Evolutionary conservation across 768 basidiomycete genomes (phyloP), one percentile per base, ranked within the genome.

Genomic region (Cystobasidium ongulense): DNA sequence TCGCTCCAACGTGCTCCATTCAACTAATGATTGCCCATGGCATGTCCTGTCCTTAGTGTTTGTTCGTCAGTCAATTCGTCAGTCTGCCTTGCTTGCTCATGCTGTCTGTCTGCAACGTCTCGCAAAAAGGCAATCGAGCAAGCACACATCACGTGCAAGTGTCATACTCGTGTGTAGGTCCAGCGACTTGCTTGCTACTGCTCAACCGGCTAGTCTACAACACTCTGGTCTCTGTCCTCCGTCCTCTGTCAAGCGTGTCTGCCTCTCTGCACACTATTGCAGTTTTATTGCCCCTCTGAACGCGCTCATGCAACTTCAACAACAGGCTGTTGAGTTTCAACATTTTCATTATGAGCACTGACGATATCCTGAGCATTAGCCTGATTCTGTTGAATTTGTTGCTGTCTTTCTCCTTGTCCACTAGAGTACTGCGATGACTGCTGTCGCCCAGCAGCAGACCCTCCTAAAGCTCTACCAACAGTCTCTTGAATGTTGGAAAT

Each of bases 401-500:
- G 68, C 53, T 33, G 50, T 59, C 38, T 13, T 15, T n/a, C n/a
- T n/a, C n/a, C n/a, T n/a, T n/a, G n/a, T n/a, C n/a, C n/a, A n/a
- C n/a, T n/a, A n/a, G 35, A 59, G 65, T 10, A 46, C 43, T 11
- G 57, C 5, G 23, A 4, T 59, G 25, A 27, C 27, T 59, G 57
- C 23, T 35, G 46, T 50, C 46, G 15, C 7, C 8, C 46, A 50
- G 46, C 46, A 8, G 46, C 57, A 59, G 23, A 11, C 29, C 57
- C 57, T 11, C 68, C 68, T n/a, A 71, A 2, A 41, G 68, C 68
- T 17, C 68, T 46, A 7, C 53, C 68, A 38, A 71, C 68, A 27
- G 68, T 71, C 25, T 71, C 68, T 31, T 31, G 68, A 11, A 71
- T 71, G 43, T 46, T 71, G 1, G 50, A 7, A 31, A 71, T 59